Evolutionary conservation across 2,329 filamentous ascomycete genomes (phyloP).

Genomic region (Rugonectria rugulosa): DNA sequence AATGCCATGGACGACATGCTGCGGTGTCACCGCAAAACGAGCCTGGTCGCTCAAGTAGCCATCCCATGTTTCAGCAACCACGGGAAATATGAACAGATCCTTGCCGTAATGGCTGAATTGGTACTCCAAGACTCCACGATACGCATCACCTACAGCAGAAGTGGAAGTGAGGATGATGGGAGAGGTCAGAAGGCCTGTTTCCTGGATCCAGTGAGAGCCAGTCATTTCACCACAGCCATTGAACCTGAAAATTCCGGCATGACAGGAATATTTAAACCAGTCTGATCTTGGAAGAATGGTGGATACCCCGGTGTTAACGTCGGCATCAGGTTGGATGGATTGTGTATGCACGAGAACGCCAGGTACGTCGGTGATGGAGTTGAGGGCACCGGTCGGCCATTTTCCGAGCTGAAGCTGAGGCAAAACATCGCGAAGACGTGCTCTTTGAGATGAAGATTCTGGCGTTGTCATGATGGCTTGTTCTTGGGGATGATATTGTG

Average conservation of each 20-base stretch:
- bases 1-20: slow-evolving; percentile 63
- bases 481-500: background rate
- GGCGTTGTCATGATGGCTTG: background rate
- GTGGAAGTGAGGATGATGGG: slow-evolving; percentile 69
- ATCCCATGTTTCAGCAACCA: slow-evolving; percentile 70
- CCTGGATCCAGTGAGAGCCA: slow-evolving; percentile 66
- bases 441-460: background rate
- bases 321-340: slow-evolving; percentile 47
- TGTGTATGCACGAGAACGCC: slow-evolving; percentile 56
- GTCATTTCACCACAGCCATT: slow-evolving; percentile 72
- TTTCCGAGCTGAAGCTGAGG: slow-evolving; percentile 53
- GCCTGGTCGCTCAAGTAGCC: slow-evolving; percentile 66
- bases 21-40: slow-evolving; percentile 61
- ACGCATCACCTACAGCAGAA: slow-evolving; percentile 64
- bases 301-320: slow-evolving; percentile 58
- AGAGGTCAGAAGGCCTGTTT: slow-evolving; percentile 65
- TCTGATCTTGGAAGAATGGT: slow-evolving; percentile 54
- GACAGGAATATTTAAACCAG: slow-evolving; percentile 54
- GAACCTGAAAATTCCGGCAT: slow-evolving; percentile 65
- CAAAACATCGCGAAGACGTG: slow-evolving; percentile 51
- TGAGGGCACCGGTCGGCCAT: slow-evolving; percentile 53
- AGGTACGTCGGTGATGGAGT: slow-evolving; percentile 59
- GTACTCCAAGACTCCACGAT: slow-evolving; percentile 66
- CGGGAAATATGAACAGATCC: slow-evolving; percentile 63
- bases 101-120: slow-evolving; percentile 56